A percentile compares a stretch with the other conserved stretches of the same genome.
These are phyloP conservation scores for Nannizzia gypsea DNA, from an alignment of 2,329 filamentous ascomycete genomes.

Conservation along the genomic window DNA sequence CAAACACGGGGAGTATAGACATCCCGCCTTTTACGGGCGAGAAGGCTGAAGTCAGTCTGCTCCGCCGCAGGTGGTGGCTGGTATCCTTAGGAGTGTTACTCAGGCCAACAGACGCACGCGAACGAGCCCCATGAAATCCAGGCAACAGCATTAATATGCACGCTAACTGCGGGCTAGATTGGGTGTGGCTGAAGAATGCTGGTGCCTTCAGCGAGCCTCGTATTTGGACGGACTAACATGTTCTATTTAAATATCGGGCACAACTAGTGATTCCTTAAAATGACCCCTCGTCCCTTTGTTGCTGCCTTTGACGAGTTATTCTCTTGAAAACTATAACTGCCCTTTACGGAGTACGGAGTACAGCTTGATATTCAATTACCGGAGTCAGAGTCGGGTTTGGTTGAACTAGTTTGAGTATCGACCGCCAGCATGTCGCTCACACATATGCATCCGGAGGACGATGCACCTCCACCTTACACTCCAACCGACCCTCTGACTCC, in stretches of 20 bases:
- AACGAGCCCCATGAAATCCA: background rate
- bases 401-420: background rate
- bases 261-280: background rate
- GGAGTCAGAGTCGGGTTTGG: no score
- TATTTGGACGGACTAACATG: background rate
- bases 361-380: background rate
- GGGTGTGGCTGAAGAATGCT: background rate
- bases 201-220: background rate
- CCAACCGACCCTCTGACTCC: slow-evolving; percentile 27
- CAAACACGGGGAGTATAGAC: background rate
- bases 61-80: background rate
- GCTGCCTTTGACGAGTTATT: background rate
- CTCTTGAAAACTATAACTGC: background rate
- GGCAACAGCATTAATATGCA: background rate
- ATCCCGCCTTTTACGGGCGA: background rate
- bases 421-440: slow-evolving; percentile 7
- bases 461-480: slow-evolving; percentile 33
- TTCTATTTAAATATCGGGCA: background rate
- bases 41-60: background rate
- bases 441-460: slow-evolving; percentile 17
- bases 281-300: background rate
- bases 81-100: background rate
- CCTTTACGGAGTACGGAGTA: no score
- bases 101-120: background rate
- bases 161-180: background rate